phyloP scores from a whole-genome alignment of 2,329 filamentous ascomycete genomes.

The Anisogramma anomala region DNA sequence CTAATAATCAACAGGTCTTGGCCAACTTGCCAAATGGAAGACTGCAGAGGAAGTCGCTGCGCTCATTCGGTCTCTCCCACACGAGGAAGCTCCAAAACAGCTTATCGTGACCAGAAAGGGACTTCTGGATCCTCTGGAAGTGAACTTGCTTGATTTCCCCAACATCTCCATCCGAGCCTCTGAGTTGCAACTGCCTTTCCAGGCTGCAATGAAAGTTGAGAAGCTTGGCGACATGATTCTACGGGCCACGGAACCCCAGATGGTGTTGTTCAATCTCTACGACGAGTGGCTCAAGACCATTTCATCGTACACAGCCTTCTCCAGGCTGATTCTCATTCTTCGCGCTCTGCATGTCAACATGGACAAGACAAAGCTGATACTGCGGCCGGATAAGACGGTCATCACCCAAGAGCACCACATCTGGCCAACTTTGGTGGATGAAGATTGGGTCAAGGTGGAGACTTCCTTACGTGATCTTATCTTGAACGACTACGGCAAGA shows the following conservation, averaged over 20 bases:
- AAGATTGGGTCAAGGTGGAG: conserved; percentile 99
- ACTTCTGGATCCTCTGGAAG: conserved; percentile 90
- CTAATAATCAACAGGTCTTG: no score
- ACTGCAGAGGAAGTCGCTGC: conserved; percentile 99
- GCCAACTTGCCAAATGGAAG: no score
- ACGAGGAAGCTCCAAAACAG: conserved; percentile 98
- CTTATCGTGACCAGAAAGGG: conserved; percentile 97
- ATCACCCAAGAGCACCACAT: conserved; percentile 99
- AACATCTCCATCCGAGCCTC: conserved; percentile 98
- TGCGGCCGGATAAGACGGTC: conserved; percentile 93
- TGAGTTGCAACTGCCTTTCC: conserved; percentile 93
- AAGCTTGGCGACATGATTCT: conserved; percentile 99
- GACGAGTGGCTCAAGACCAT: conserved; percentile 99
- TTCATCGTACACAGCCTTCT: conserved; percentile 97
- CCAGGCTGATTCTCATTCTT: conserved; percentile 82
- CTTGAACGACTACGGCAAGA: conserved; percentile 97
- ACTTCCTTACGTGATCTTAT: conserved; percentile 91
- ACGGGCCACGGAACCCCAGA: conserved; percentile 95
- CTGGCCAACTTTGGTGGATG: conserved; percentile 87
- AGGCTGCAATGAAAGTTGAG: conserved; percentile 99
- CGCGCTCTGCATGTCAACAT: conserved; percentile 94
- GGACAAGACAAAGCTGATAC: conserved; percentile 92
- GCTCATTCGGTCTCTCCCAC: conserved; percentile 84
- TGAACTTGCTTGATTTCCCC: conserved; percentile 94
- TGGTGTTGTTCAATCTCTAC: conserved; percentile 98